A percentile compares a stretch with the other conserved stretches of the same genome.
These are phyloP conservation scores for Arthrinium phaeospermum DNA, from an alignment of 2,329 filamentous ascomycete genomes.

Conservation along the genomic window DNA sequence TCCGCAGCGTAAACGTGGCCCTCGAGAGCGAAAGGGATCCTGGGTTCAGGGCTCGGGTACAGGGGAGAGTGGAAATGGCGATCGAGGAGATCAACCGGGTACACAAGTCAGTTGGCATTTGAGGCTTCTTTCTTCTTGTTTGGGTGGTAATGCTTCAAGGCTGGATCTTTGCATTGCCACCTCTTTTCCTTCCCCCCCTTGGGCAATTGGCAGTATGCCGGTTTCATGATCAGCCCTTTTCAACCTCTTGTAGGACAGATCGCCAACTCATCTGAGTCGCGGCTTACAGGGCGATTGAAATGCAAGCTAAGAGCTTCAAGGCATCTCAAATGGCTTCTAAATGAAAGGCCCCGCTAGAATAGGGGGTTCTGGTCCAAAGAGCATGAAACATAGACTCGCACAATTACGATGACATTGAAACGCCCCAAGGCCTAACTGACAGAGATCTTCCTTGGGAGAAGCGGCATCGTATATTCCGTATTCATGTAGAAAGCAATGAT, in stretches of 20 bases:
- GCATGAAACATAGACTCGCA: not conserved
- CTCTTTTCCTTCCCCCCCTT: not conserved
- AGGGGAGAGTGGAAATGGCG: slow-evolving; percentile 17
- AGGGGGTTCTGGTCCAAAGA: too few relatives aligned
- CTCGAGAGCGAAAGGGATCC: slow-evolving; percentile 44
- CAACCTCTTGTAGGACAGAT: too few relatives aligned
- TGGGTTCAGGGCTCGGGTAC: slow-evolving; percentile 41
- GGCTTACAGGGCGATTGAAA: too few relatives aligned
- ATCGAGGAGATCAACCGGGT: not conserved
- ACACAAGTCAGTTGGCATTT: not conserved
- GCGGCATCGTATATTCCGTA: too few relatives aligned
- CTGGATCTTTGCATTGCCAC: not conserved
- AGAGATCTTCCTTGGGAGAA: too few relatives aligned
- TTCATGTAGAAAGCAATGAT: not conserved
- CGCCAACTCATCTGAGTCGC: too few relatives aligned
- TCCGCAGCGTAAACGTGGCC: slow-evolving; percentile 44
- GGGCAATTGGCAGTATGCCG: not conserved
- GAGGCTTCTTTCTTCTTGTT: not conserved
- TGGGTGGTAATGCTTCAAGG: not conserved
- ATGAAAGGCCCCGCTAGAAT: too few relatives aligned
- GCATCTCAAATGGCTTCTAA: too few relatives aligned
- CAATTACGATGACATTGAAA: not conserved
- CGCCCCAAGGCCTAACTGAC: not conserved
- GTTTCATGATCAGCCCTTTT: not conserved
- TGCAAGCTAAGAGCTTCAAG: too few relatives aligned